Evolutionary conservation across 768 basidiomycete genomes (phyloP), one percentile per base, ranked within the genome.

Genomic region (Mrakia hoshinonis): DNA sequence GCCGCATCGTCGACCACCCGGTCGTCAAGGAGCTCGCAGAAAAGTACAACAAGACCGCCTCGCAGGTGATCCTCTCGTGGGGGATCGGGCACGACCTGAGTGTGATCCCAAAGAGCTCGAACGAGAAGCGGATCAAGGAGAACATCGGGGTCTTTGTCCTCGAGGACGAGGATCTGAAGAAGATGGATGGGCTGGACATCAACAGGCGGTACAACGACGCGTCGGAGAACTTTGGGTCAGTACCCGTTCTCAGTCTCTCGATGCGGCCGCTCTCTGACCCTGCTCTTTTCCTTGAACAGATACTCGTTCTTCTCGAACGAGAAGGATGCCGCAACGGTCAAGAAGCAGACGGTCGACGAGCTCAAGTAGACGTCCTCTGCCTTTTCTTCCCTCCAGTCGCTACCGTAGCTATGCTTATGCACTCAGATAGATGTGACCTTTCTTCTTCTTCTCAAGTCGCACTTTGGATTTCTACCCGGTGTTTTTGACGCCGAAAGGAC

Each of bases 1-100:
- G 68, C 31, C 58, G 58, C 31, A 63, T 69, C 39, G 58, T 69
- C 61, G 60, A 69, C 60, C 68, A 69, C 61, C 68, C 68, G 13
- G 62, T 64, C 51, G 60, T 69, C 31, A 26, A 48, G 12, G 58
- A 62, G 36, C 34, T 69, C 60, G 68, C 61, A 7, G 34, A 69
- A 49, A 69, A 69, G 51, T 62, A 62, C 48, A 49, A 49, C 34
- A 51, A 63, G 60, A 69, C 58, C 34, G 26, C 68, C 24, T 36
- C 68, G 3, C 60, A 63, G 34, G 60, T 63, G 15, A 47, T 69
- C 12, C 68, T 69, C 29, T 63, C 60, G 6, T 69, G 68, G 68
- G 68, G 68, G 20, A 47, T 63, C 68, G 47, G 36, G 13, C 58
- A 69, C 47, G 47, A 69, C 31, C 49, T 69, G 47, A 15, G 43